These are phyloP conservation scores for Glarea lozoyensis DNA, from an alignment of 495 filamentous ascomycete species.

Conservation along the genomic window DNA sequence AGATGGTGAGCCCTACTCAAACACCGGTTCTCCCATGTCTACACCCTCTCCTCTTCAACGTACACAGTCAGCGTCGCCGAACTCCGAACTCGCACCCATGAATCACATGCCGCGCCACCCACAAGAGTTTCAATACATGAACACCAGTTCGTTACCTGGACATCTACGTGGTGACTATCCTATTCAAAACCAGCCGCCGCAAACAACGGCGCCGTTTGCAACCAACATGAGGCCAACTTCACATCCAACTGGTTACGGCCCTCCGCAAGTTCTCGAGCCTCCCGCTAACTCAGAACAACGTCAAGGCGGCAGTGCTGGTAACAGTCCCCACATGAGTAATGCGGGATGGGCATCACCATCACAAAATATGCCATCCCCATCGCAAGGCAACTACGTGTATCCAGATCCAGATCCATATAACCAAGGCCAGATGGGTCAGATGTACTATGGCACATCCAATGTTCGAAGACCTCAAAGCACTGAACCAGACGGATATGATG, in stretches of 20 bases:
- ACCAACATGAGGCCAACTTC: constrained; percentile 53
- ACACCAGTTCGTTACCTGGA: constrained; percentile 63
- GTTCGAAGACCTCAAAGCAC: constrained; percentile 62
- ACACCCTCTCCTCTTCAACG: constrained; percentile 81
- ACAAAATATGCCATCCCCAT: constrained; percentile 54
- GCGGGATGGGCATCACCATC: constrained; percentile 68
- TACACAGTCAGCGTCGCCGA: constrained; percentile 69
- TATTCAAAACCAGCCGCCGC: constrained; percentile 35
- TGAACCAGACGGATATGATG: constrained; percentile 63
- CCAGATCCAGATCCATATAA: constrained; percentile 55
- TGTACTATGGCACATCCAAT: constrained; percentile 52
- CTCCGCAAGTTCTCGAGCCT: constrained; percentile 82
- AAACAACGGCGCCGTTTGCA: constrained; percentile 56
- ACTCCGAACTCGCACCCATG: constrained; percentile 64
- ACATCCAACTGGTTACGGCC: constrained; percentile 70
- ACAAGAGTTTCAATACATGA: constrained; percentile 57
- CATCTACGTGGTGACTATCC: constrained; percentile 75
- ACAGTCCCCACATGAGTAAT: constrained; percentile 66
- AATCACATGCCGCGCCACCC: constrained; percentile 62
- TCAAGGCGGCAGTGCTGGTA: constrained; percentile 48
- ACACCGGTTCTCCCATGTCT: constrained; percentile 70
- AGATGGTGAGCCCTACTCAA: constrained; percentile 71
- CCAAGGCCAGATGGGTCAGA: constrained; percentile 51
- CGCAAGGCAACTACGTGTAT: constrained; percentile 59
- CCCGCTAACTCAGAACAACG: constrained; percentile 68